Evolutionary conservation across 495 filamentous ascomycete genomes (phyloP).

Genomic region (Parathielavia hyrcaniae): DNA sequence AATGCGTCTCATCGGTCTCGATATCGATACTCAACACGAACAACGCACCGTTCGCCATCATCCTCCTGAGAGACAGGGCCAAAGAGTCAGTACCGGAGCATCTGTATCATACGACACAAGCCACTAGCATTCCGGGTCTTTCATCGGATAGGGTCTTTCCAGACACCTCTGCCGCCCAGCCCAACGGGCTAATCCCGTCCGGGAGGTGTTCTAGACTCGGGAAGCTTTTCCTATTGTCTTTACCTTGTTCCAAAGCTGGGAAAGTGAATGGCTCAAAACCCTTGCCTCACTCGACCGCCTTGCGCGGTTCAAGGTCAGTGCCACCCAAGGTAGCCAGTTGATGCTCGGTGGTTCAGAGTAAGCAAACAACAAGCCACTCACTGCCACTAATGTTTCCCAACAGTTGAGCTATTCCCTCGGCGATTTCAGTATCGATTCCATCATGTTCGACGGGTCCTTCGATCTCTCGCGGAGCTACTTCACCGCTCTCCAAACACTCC

Average conservation of each 20-base stretch:
- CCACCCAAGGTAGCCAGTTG: too few relatives aligned
- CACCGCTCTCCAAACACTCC: neutral
- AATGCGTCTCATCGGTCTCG: neutral
- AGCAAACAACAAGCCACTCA: neutral
- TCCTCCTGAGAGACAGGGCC: neutral
- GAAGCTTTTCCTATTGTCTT: neutral
- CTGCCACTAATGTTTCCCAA: neutral
- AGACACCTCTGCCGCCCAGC: neutral
- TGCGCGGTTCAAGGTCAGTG: too few relatives aligned
- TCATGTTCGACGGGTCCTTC: slow-evolving; percentile 8
- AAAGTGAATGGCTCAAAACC: neutral
- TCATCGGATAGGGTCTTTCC: neutral
- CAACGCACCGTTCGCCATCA: neutral
- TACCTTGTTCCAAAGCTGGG: neutral
- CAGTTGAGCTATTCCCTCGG: neutral
- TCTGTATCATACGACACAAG: neutral
- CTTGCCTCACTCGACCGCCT: neutral
- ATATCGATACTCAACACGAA: neutral
- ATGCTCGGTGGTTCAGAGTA: too few relatives aligned
- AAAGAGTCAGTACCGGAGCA: neutral
- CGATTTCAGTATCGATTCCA: neutral
- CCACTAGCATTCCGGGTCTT: too few relatives aligned
- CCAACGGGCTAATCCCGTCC: neutral
- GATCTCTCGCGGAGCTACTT: neutral
- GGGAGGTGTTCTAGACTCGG: neutral